A percentile compares a stretch with the other conserved stretches of the same genome.
These are phyloP conservation scores for Wickerhamiella vanderwaltii DNA, from an alignment of 805 yeast species.

Conservation along the genomic window DNA sequence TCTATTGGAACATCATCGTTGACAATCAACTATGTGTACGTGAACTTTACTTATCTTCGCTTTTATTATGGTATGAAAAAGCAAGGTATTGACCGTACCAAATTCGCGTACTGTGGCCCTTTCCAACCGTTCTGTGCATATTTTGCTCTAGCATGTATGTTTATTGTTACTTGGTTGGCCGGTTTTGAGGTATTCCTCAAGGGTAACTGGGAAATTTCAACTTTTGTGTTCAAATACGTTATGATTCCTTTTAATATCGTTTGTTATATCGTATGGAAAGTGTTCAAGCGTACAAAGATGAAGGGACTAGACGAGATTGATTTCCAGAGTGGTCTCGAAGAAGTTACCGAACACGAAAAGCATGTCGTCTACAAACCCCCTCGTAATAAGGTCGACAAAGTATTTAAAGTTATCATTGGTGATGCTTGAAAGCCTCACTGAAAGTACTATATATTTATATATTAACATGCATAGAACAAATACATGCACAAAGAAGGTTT, in stretches of 20 bases:
- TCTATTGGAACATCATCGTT: constrained; percentile 62
- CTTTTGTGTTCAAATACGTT: constrained; percentile 58
- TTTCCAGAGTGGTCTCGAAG: constrained; percentile 40
- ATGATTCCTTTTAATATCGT: constrained; percentile 49
- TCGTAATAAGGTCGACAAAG: constrained; percentile 49
- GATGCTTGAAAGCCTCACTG: too few species aligned
- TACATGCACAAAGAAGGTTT: neutral
- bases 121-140: constrained; percentile 48
- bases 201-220: constrained; percentile 48
- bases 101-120: constrained; percentile 42
- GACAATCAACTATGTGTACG: constrained; percentile 45
- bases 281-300: constrained; percentile 38
- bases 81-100: constrained; percentile 38
- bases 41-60: constrained; percentile 46
- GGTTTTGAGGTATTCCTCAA: constrained; percentile 64
- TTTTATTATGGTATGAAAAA: constrained; percentile 48
- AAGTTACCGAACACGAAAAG: constrained; percentile 47
- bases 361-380: constrained; percentile 16
- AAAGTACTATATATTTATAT: too few species aligned
- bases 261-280: constrained; percentile 42
- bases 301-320: constrained; percentile 40
- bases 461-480: neutral
- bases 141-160: constrained; percentile 36
- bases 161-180: constrained; percentile 43
- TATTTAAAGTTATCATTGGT: constrained; percentile 16